Base-by-base conservation (phyloP, 768 basidiomycete genomes). In the Suillus hirtellus region DNA sequence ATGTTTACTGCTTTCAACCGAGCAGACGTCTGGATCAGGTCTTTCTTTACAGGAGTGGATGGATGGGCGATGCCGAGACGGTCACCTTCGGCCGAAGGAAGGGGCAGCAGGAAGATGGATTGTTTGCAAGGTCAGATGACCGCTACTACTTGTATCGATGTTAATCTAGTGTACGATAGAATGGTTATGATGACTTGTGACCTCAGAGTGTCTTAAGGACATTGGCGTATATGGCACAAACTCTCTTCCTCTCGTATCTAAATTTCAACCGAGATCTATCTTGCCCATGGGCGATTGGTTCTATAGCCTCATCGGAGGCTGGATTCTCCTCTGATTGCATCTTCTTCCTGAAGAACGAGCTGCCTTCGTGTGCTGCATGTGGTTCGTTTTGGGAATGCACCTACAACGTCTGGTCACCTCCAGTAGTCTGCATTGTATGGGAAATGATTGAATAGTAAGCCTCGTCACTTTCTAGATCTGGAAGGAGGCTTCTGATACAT, bases 21-120 rank as follows among this genome's bases (percentile, higher is more conserved):
- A 78, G 53, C 70, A 74, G 17, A 70, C 73, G 2, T 70, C 70
- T n/a, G 60, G 69, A 17, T 69, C 61, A 5, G 70, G 67, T 42
- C 65, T 77, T 31, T 67, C 66, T n/a, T 71, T 81, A 11, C 82
- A 86, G 38, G 70, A 77, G n/a, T 91, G 89, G 88, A 69, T 90
- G 27, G 75, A 76, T 61, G 72, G 74, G 31, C 78, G 79, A 63
- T 71, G 72, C 44, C 62, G 56, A 15, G 69, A 76, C 19, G 86
- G 84, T 4, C 81, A 86, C 37, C 77, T 88, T 27, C 77, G 80
- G 63, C 75, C 72, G 63, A 90, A 86, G 73, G 56, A 88, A 61
- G 88, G 83, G 5, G 68, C 73, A 6, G 80, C 82, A 59, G 85
- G 83, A 0, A 79, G 79, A 68, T 92, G 89, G 89, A 80, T 84